Conservation (phyloP, 2,329 filamentous ascomycete genomes). For the Phaeosphaeriaceae sp. region DNA sequence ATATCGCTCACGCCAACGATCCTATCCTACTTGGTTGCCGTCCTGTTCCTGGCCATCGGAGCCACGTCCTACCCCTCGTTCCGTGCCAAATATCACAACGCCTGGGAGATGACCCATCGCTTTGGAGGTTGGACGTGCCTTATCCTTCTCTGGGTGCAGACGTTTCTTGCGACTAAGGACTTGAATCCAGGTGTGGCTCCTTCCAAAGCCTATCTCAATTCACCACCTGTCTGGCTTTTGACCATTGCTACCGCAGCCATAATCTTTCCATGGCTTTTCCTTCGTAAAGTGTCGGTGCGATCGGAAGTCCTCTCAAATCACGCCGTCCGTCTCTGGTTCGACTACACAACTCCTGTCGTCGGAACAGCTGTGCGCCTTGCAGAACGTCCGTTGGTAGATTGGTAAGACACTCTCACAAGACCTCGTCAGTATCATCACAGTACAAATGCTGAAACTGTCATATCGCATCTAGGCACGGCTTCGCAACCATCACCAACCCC, state of each 20-base stretch:
- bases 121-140: constrained; percentile 48
- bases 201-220: constrained; percentile 32
- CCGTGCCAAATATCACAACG: constrained; percentile 42
- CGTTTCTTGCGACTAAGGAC: constrained; percentile 35
- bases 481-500: constrained; percentile 49
- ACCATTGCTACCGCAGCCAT: constrained; percentile 70
- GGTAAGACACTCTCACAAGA: constrained; percentile 2
- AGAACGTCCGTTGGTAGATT: constrained; percentile 43
- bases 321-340: constrained; percentile 70
- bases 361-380: constrained; percentile 43
- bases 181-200: constrained; percentile 21
- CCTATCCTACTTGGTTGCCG: constrained; percentile 40
- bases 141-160: constrained; percentile 45
- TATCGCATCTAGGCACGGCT: constrained; percentile 37
- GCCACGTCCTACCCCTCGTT: constrained; percentile 39
- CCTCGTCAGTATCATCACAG: background rate
- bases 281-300: constrained; percentile 71
- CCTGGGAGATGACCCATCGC: constrained; percentile 46
- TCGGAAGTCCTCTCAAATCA: constrained; percentile 76
- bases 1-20: constrained; percentile 29
- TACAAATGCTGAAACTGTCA: background rate
- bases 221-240: constrained; percentile 70
- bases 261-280: constrained; percentile 75
- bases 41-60: constrained; percentile 39
- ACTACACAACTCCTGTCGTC: constrained; percentile 41